phyloP scores from a whole-genome alignment of 306 rosid species.

The Potentilla sterilis region DNA sequence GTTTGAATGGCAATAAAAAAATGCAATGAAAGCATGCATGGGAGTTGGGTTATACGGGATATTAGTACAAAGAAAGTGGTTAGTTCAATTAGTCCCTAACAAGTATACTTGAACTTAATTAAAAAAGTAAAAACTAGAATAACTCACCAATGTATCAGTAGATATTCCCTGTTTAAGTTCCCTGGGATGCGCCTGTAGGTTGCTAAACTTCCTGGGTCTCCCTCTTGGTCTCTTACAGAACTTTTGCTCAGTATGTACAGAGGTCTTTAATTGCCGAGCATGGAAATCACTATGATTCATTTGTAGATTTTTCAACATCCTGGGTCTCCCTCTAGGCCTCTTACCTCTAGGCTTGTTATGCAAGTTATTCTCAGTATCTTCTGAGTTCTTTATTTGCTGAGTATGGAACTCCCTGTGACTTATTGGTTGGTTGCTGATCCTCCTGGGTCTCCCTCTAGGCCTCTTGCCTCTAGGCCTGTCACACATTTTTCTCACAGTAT shows the following conservation, averaged over 20 bases:
- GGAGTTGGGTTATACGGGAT: not conserved
- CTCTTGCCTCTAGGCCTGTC: slow-evolving; percentile 20
- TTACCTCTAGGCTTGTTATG: slow-evolving; percentile 18
- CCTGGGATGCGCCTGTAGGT: slow-evolving; percentile 4
- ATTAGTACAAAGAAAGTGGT: not conserved
- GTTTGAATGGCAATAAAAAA: slow-evolving; percentile 14
- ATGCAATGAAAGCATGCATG: not conserved
- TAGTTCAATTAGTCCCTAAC: not conserved
- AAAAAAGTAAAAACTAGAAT: slow-evolving; percentile 1
- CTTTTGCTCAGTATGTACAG: slow-evolving; percentile 8
- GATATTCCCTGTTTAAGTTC: slow-evolving; percentile 26
- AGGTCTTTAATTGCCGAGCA: slow-evolving; percentile 14
- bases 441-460: slow-evolving; percentile 38
- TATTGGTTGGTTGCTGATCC: slow-evolving; percentile 11
- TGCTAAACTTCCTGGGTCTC: slow-evolving; percentile 29
- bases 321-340: slow-evolving; percentile 38
- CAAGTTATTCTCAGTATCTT: slow-evolving; percentile 3
- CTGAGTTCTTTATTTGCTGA: slow-evolving; percentile 22
- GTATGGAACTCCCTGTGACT: slow-evolving; percentile 15
- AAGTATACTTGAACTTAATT: not conserved
- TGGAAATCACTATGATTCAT: slow-evolving; percentile 19
- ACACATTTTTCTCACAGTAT: slow-evolving; percentile 1
- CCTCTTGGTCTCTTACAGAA: slow-evolving; percentile 33
- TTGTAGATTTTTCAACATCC: slow-evolving; percentile 13
- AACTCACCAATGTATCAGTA: slow-evolving; percentile 37